Evolutionary conservation across 2,329 filamentous ascomycete genomes (phyloP), one percentile per base, ranked within the genome.

Genomic region (Sclerotinia subarctica): DNA sequence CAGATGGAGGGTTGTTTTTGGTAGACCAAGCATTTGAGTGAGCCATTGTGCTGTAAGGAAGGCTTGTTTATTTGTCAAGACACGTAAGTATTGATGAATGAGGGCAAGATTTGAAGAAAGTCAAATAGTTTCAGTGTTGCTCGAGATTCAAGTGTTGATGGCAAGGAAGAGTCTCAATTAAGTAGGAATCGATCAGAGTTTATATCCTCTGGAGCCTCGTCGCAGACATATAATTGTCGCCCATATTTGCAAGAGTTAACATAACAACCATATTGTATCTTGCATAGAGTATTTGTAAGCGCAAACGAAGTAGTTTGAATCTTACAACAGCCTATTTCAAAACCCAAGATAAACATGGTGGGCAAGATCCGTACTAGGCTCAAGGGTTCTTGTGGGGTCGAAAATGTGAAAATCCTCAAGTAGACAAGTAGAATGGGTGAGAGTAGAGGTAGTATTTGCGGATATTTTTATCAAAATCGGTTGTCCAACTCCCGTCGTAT

Each of bases 1-100:
- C 47, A 63, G 65, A 67, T n/a, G 47, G 47, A 38, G 24, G 15
- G 24, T 46, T 67, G 17, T 38, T 63, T 26, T 24, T n/a, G 1
- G 57, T 63, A 21, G 65, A 67, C 57, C 57, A 63, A 38, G 57
- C 19, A 44, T 67, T 38, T 15, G 57, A 63, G 6, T 38, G 53
- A 24, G 56, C 65, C 57, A 63, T 67, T 29, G 57, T 49, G 6
- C 7, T 19, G 13, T 17, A 24, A 47, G 47, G 29, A 26, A 51
- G 32, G n/a, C 15, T 44, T 38, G 29, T 5, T 38, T 49, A 26
- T 51, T 8, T 21, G 7, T 21, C 6, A 49, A 38, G 17, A n/a
- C 8, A 49, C 26, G 29, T 38, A 32, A 56, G 38, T 56, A 38
- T 38, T 8, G 6, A 5, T 13, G 32, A 17, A 26, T 26, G 29